Evolutionary conservation across 176 grass and related monocot species (phyloP).

Genomic region (Chrysopogon serrulatus): DNA sequence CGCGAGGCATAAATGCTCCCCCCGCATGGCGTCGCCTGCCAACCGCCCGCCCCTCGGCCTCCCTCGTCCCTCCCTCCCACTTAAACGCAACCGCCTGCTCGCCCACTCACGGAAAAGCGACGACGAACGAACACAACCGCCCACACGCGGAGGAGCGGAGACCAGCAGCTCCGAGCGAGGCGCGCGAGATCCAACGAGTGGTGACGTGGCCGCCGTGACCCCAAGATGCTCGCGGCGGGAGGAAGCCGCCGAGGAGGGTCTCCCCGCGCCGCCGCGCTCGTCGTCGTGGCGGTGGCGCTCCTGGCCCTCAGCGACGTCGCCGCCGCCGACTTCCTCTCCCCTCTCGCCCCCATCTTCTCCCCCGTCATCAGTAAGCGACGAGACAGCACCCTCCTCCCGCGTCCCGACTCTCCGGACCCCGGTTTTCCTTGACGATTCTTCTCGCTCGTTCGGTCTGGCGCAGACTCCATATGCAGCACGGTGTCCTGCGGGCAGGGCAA

Average conservation of each 20-base stretch:
- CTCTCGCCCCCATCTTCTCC: conserved; percentile 49
- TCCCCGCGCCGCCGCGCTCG: conserved; percentile 1
- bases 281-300: background rate
- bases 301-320: background rate
- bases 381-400: background rate
- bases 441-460: background rate
- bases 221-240: background rate
- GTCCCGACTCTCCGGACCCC: background rate
- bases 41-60: conserved; percentile 15
- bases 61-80: background rate
- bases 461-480: conserved; percentile 59
- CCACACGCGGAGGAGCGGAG: background rate
- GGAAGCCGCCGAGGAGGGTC: background rate
- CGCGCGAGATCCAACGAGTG: background rate
- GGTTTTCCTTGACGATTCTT: background rate
- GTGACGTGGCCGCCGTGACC: background rate
- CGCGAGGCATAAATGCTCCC: background rate
- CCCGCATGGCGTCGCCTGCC: background rate
- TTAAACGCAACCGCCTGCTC: conserved; percentile 35
- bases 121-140: background rate
- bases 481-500: conserved; percentile 75
- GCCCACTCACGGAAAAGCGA: background rate
- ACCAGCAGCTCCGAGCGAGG: no score
- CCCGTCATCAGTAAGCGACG: conserved; percentile 47
- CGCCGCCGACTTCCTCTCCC: conserved; percentile 70